A percentile compares a stretch with the other conserved stretches of the same genome.
Conservation (phyloP, 2,329 filamentous ascomycete species). For the Neonectria sp. region DNA sequence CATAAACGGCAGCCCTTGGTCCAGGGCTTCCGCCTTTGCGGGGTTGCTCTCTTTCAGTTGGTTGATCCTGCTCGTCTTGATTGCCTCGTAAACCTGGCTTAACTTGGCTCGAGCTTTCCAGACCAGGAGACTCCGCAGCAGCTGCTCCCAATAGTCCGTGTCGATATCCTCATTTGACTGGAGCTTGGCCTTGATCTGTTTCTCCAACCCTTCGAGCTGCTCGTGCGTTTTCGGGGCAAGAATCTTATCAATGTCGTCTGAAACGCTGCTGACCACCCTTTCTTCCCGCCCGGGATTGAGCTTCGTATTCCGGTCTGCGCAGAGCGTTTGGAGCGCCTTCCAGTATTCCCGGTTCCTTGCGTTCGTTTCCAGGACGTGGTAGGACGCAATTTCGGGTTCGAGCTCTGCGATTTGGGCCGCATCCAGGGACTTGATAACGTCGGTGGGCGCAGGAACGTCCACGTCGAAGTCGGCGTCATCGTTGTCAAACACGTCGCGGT, state of each 20-base stretch:
- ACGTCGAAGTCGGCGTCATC: conserved; percentile 81
- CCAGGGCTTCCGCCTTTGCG: conserved; percentile 68
- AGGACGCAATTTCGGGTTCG: conserved; percentile 85
- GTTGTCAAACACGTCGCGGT: conserved; percentile 89
- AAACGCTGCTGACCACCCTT: conserved; percentile 85
- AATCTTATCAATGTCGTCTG: conserved; percentile 89
- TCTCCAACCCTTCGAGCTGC: conserved; percentile 89
- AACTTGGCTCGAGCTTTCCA: conserved; percentile 95
- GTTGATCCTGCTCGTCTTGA: conserved; percentile 78
- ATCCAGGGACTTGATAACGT: conserved; percentile 82
- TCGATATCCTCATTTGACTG: conserved; percentile 93
- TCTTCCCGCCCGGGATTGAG: conserved; percentile 75
- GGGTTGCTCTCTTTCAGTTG: conserved; percentile 77
- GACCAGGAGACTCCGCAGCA: conserved; percentile 85
- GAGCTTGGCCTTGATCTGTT: conserved; percentile 88
- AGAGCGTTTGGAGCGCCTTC: conserved; percentile 90
- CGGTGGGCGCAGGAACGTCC: conserved; percentile 83
- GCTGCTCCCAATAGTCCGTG: conserved; percentile 97
- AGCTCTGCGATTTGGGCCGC: conserved; percentile 80
- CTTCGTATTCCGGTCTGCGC: conserved; percentile 80
- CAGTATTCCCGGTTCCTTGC: conserved; percentile 88
- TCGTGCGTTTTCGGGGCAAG: conserved; percentile 87
- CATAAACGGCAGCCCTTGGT: conserved; percentile 28
- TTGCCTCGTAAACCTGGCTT: conserved; percentile 81
- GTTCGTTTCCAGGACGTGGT: conserved; percentile 85